Base-by-base conservation (phyloP, 1,139 yeast species). In the Arxiozyma slooffiae region DNA sequence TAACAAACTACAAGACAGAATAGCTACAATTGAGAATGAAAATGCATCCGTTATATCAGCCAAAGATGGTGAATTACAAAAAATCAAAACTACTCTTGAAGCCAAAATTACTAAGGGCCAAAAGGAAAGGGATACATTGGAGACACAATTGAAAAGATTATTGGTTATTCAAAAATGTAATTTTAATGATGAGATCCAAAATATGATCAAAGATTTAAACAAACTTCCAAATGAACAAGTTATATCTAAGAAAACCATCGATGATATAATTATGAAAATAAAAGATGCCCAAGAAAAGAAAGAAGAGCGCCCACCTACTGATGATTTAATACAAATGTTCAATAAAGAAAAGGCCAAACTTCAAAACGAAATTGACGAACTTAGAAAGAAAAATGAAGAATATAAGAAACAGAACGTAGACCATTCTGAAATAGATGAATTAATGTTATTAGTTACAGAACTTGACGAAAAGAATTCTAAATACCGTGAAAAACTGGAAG, bases 401-500 rank as follows among this genome's bases (percentile, higher is more conserved):
- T 46, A 54, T 22, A 55, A 54, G 44, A 43, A 47, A 21, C 50
- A 54, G 36, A 50, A 50, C 36, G 57, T 54, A 9, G 60, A 56
- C 38, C 54, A 54, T 39, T 55, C 64, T 8, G 95, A 86, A 47
- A 64, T 84, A 16, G 96, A 88, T 61, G 95, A 86, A 52, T 67
- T 87, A 55, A 78, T 87, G 82, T 69, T 85, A 42, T 69, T 87
- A 42, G 78, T 88, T 68, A 75, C 84, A 16, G 95, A 85, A 44
- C 70, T 85, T 61, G 94, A 85, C 57, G 92, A 85, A 48, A 77
- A 77, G 53, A 81, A 78, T 53, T 73, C 75, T 38, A 74, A 73
- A 57, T 85, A 86, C 64, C 83, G 82, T 58, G 61, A 65, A 17
- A 74, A 72, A 53, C 71, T 84, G 37, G 72, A 71, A 52, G 69